phyloP scores from a whole-genome alignment of 495 filamentous ascomycete genomes.

The Hamigera avellanea region DNA sequence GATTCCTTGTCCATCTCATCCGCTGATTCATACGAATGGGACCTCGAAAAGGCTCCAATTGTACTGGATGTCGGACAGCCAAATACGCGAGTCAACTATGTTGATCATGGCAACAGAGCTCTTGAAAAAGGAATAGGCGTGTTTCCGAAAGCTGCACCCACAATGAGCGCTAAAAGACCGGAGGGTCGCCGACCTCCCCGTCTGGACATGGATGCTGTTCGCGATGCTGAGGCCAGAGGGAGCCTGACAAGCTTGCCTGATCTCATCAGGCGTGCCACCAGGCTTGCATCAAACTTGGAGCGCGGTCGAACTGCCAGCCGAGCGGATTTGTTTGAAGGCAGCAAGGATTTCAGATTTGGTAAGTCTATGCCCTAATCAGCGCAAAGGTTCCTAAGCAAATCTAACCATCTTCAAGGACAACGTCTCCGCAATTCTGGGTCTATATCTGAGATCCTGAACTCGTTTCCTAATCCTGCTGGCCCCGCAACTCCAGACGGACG shows the following conservation, averaged over 20 bases:
- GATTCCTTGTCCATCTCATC: slow-evolving; percentile 14
- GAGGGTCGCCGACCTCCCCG: slow-evolving; percentile 54
- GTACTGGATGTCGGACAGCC: slow-evolving; percentile 9
- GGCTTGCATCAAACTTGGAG: slow-evolving; percentile 78
- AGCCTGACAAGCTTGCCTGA: slow-evolving; percentile 87
- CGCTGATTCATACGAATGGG: slow-evolving; percentile 15
- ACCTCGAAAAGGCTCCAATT: slow-evolving; percentile 27
- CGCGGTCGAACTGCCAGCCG: slow-evolving; percentile 73
- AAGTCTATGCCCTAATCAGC: slow-evolving; percentile 11
- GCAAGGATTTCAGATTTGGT: slow-evolving; percentile 14
- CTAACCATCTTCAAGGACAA: slow-evolving; percentile 6
- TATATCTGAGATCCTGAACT: slow-evolving; percentile 81
- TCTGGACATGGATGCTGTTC: slow-evolving; percentile 67
- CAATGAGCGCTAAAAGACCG: slow-evolving; percentile 31
- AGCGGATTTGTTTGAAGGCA: slow-evolving; percentile 30
- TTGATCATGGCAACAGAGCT: slow-evolving; percentile 3
- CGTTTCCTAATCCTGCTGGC: slow-evolving; percentile 71
- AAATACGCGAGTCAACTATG: not conserved
- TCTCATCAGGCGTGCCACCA: slow-evolving; percentile 78
- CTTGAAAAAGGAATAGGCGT: slow-evolving; percentile 21
- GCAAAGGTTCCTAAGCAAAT: not conserved
- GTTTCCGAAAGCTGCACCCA: slow-evolving; percentile 25
- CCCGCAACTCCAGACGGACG: slow-evolving; percentile 40
- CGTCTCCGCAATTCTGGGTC: slow-evolving; percentile 43
- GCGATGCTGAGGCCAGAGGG: slow-evolving; percentile 67